phyloP scores from a whole-genome alignment of 2,329 filamentous ascomycete species.

The Ophiocordyceps polyrhachis-furcata region DNA sequence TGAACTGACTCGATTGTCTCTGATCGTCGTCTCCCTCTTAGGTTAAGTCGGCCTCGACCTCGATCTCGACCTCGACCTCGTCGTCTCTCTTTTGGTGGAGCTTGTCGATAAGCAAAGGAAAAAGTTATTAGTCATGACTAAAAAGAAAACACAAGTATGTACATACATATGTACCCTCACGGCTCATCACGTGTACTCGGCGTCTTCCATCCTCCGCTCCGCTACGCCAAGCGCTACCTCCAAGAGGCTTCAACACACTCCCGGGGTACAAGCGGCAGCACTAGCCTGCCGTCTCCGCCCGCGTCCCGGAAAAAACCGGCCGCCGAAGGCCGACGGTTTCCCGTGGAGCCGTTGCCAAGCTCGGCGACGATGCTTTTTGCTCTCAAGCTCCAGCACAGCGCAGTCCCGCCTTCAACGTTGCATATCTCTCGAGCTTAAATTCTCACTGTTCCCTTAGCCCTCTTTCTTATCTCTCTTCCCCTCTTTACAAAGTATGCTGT shows the following conservation, averaged over 20 bases:
- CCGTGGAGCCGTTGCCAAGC: constrained; percentile 4
- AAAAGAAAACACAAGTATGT: not conserved
- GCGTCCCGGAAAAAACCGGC: constrained; percentile 8
- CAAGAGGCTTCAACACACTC: not conserved
- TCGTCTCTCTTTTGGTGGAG: too few relatives aligned
- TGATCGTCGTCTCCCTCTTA: not conserved
- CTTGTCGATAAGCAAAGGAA: not conserved
- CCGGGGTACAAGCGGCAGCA: not conserved
- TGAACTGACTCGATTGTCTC: not conserved
- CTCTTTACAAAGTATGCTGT: constrained; percentile 48
- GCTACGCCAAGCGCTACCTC: not conserved
- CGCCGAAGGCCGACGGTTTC: constrained; percentile 7
- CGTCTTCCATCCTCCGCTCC: not conserved
- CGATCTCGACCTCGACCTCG: too few relatives aligned
- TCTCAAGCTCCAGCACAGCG: constrained; percentile 6
- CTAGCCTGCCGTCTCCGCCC: not conserved
- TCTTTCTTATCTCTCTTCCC: not conserved
- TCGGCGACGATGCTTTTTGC: constrained; percentile 4
- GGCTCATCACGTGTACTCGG: not conserved
- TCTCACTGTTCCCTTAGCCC: not conserved
- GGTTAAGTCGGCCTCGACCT: too few relatives aligned
- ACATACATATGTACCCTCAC: too few relatives aligned
- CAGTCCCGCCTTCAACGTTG: constrained; percentile 5
- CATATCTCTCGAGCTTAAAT: not conserved
- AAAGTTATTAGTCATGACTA: not conserved